Percentiles rank a stretch among this genome's conserved stretches.
phyloP scores from a whole-genome alignment of 805 yeast genomes.

The Suhomyces sp. region DNA sequence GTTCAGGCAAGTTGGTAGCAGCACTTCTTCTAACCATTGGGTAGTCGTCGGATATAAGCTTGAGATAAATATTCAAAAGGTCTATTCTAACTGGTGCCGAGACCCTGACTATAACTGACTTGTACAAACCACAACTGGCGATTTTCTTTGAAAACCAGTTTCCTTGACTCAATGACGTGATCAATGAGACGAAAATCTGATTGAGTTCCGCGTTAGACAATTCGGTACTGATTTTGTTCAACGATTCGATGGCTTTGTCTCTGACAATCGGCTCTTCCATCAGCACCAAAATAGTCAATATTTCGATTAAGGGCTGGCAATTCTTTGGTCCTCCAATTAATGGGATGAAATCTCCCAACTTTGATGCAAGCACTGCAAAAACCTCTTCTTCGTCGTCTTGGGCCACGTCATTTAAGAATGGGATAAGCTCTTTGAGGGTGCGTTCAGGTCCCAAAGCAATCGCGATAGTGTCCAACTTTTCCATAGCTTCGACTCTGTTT shows the following conservation, averaged over 20 bases:
- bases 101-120: slow-evolving; percentile 61
- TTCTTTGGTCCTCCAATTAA: slow-evolving; percentile 73
- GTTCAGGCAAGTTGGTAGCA: slow-evolving; percentile 74
- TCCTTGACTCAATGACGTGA: slow-evolving; percentile 75
- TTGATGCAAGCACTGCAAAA: slow-evolving; percentile 87
- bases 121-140: slow-evolving; percentile 86
- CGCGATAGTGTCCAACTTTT: slow-evolving; percentile 89
- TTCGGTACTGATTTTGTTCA: slow-evolving; percentile 65
- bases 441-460: slow-evolving; percentile 93
- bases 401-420: slow-evolving; percentile 83
- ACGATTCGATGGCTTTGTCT: slow-evolving; percentile 87
- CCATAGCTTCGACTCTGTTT: slow-evolving; percentile 92
- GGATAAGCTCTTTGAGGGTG: slow-evolving; percentile 82
- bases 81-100: slow-evolving; percentile 54
- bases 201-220: slow-evolving; percentile 62
- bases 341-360: slow-evolving; percentile 84
- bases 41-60: slow-evolving; percentile 81
- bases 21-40: slow-evolving; percentile 98
- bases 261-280: slow-evolving; percentile 96
- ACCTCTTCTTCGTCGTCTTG: slow-evolving; percentile 99
- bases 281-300: slow-evolving; percentile 79
- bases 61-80: slow-evolving; percentile 63
- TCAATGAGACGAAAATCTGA: slow-evolving; percentile 67
- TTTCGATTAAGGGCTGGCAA: slow-evolving; percentile 53
- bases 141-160: slow-evolving; percentile 95